phyloP scores from a whole-genome alignment of 306 rosid genomes.

The Prunus dulcis region DNA sequence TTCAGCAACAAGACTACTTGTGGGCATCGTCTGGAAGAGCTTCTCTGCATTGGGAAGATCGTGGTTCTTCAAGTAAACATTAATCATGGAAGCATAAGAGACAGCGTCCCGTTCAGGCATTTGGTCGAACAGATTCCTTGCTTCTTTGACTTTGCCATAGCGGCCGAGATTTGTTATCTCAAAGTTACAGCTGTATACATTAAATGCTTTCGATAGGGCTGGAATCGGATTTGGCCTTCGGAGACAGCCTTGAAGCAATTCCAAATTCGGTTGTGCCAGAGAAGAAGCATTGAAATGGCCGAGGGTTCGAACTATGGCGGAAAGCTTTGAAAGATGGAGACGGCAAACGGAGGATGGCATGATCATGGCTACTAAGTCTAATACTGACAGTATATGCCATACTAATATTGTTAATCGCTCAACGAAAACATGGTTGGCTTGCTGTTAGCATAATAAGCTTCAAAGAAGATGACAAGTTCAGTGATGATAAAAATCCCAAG shows the following conservation, averaged over 20 bases:
- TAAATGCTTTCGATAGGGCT: not conserved
- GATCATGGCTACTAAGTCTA: not conserved
- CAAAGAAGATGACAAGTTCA: no score
- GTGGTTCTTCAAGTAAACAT: constrained; percentile 13
- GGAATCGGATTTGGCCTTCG: not conserved
- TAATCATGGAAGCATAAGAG: constrained; percentile 22
- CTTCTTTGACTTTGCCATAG: constrained; percentile 12
- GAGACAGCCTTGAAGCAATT: not conserved
- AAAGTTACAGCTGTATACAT: not conserved
- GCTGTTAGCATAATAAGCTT: no score
- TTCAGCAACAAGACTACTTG: constrained; percentile 17
- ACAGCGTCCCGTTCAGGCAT: constrained; percentile 17
- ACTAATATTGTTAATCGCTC: no score
- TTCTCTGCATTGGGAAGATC: constrained; percentile 17
- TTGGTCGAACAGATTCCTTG: constrained; percentile 20
- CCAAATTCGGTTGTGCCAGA: not conserved
- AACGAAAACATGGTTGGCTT: not conserved
- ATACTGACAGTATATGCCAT: not conserved
- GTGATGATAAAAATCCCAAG: no score
- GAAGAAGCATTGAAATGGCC: not conserved
- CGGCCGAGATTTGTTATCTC: constrained; percentile 5
- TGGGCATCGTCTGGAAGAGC: constrained; percentile 15
- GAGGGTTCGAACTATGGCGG: not conserved
- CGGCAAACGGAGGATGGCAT: not conserved
- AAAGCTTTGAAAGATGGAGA: constrained; percentile 4